Evolutionary conservation across 768 basidiomycete species (phyloP), one percentile per base, ranked within the genome.

Genomic region (Mycena crocata): DNA sequence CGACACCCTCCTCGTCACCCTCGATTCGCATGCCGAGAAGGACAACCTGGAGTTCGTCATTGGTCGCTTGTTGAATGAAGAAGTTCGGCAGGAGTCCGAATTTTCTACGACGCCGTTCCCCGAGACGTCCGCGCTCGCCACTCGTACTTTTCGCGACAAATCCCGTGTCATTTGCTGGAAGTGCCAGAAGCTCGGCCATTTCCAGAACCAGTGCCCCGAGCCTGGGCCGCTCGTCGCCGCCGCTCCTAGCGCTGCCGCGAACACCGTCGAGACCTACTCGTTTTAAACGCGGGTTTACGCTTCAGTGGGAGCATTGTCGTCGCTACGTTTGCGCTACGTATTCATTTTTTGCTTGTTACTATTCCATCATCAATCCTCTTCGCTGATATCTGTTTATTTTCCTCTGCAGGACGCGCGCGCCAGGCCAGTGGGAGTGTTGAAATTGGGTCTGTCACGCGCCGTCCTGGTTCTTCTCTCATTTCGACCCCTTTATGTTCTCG

Each of bases 151-250:
- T 37, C 54, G 54, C n/a, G 59, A 61, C 35, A 32, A 34, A 9
- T 62, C 60, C 4, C 64, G 50, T 15, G 42, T 66, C 34, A 66
- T 57, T 32, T 66, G 64, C 24, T 66, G 26, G 24, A 59, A 59
- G 21, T 66, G 64, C 64, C 56, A 44, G 55, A 52, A 59, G 57
- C 26, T 57, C 1, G 64, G 64, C 1, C 64, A 58, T 28, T 66
- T 52, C 57, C 64, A 66, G 64, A 57, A 34, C 64, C 34, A 66
- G 23, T 66, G 64, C 49, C 37, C 64, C 21, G 56, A 59, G 50
- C 64, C 64, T 32, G 63, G 55, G 35, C 49, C 64, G 30, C 55
- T 66, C 12, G 55, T 64, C n/a, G 23, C 62, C 14, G 17, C 10
- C n/a, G n/a, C 13, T 35, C 24, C 31, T 21, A 8, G 12, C 30